These are phyloP conservation scores for Ocimum tenuiflorum DNA, from an alignment of 257 asterid genomes.

Conservation along the genomic window DNA sequence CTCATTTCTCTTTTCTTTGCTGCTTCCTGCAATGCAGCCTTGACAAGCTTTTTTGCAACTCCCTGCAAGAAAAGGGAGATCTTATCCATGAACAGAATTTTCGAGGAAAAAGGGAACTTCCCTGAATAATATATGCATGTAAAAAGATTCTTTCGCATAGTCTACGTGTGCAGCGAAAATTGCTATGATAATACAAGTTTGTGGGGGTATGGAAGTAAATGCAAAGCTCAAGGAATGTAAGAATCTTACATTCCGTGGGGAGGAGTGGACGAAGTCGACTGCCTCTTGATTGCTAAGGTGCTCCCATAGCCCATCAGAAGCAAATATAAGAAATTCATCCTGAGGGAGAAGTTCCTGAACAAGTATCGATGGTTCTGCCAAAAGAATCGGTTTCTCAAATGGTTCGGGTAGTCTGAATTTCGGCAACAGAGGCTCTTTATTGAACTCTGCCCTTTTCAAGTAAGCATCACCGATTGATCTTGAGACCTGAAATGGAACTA, in stretches of 20 bases:
- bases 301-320: slow-evolving; percentile 87
- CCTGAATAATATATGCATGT: too few relatives aligned
- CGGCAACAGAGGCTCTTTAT: slow-evolving; percentile 51
- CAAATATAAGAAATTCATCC: slow-evolving; percentile 67
- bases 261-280: slow-evolving; percentile 48
- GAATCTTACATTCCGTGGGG: slow-evolving; percentile 46
- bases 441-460: slow-evolving; percentile 61
- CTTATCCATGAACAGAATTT: neutral
- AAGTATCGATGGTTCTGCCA: slow-evolving; percentile 59
- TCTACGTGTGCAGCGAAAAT: too few relatives aligned
- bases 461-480: slow-evolving; percentile 80
- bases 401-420: slow-evolving; percentile 56
- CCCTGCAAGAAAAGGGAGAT: slow-evolving; percentile 36
- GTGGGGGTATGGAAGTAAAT: too few relatives aligned
- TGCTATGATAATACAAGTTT: too few relatives aligned
- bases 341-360: slow-evolving; percentile 45
- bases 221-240: neutral
- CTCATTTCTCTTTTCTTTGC: slow-evolving; percentile 74
- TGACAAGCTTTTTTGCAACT: slow-evolving; percentile 53
- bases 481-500: slow-evolving; percentile 42
- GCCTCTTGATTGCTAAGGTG: slow-evolving; percentile 77
- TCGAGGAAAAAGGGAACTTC: neutral
- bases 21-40: slow-evolving; percentile 62
- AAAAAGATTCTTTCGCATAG: too few relatives aligned
- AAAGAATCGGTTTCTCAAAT: slow-evolving; percentile 53